A percentile compares a stretch with the other conserved stretches of the same genome.
Evolutionary conservation across 192 early-diverging fungal species (phyloP).

Genomic region (Coemansia sp.): DNA sequence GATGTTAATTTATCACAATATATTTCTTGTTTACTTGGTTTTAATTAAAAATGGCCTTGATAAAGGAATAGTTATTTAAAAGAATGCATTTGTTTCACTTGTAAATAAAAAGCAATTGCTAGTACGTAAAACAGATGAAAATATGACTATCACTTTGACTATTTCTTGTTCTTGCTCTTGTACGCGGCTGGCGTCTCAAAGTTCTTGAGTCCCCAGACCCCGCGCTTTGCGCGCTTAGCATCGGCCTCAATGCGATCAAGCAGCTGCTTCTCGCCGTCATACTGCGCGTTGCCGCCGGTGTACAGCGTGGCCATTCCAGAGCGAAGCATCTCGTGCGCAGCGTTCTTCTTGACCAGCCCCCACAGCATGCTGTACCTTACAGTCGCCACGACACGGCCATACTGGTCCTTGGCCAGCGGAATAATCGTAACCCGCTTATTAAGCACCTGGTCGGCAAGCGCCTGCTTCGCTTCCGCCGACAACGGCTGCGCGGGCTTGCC

Average conservation of each 20-base stretch:
- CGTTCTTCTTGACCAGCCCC: constrained; percentile 27
- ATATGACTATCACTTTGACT: too few relatives aligned
- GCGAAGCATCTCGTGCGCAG: constrained; percentile 39
- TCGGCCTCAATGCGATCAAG: constrained; percentile 27
- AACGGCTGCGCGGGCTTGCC: constrained; percentile 50
- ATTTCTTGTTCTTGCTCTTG: constrained; percentile 14
- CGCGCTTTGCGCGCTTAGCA: constrained; percentile 29
- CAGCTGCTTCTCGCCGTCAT: constrained; percentile 37
- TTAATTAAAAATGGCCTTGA: too few relatives aligned
- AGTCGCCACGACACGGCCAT: constrained; percentile 38
- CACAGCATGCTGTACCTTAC: constrained; percentile 25
- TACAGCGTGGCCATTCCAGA: constrained; percentile 30
- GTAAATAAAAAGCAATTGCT: neutral
- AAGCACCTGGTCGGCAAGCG: constrained; percentile 23
- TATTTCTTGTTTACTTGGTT: too few relatives aligned
- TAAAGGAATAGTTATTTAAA: too few relatives aligned
- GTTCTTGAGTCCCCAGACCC: constrained; percentile 43
- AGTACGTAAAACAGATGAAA: neutral
- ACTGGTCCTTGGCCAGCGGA: constrained; percentile 51
- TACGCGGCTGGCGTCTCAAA: constrained; percentile 42
- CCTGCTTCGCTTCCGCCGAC: constrained; percentile 42
- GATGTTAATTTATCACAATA: too few relatives aligned
- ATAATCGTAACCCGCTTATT: constrained; percentile 27
- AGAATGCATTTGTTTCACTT: too few relatives aligned
- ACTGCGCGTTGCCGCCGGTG: constrained; percentile 45